Percentiles rank a stretch among this genome's conserved stretches.
phyloP scores from a whole-genome alignment of 495 filamentous ascomycete species.

The Xylona heveae region DNA sequence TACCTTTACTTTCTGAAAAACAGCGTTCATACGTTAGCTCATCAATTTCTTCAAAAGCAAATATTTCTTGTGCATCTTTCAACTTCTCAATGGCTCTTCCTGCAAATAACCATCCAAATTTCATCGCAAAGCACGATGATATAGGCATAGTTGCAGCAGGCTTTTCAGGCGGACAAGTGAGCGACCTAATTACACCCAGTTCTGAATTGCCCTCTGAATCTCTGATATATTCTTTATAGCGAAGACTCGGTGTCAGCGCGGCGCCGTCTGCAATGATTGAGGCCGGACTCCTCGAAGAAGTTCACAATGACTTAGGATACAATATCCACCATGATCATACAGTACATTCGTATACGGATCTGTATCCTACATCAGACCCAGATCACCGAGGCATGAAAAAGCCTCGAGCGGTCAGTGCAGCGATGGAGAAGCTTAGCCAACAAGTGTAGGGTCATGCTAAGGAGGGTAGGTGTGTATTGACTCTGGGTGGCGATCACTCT shows the following conservation, averaged over 20 bases:
- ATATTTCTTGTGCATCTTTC: too few relatives aligned
- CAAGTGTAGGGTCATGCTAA: slow-evolving; percentile 76
- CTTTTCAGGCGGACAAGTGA: slow-evolving; percentile 90
- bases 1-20: too few relatives aligned
- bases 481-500: slow-evolving; percentile 85
- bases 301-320: slow-evolving; percentile 70
- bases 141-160: slow-evolving; percentile 85
- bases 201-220: background rate
- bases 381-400: slow-evolving; percentile 82
- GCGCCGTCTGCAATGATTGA: slow-evolving; percentile 80
- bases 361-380: slow-evolving; percentile 52
- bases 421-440: slow-evolving; percentile 51
- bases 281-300: slow-evolving; percentile 62
- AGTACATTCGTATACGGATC: slow-evolving; percentile 62
- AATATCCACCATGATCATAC: slow-evolving; percentile 66
- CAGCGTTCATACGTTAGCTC: too few relatives aligned
- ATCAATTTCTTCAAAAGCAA: too few relatives aligned
- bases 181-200: slow-evolving; percentile 5
- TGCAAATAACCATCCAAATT: slow-evolving; percentile 55
- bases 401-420: slow-evolving; percentile 66
- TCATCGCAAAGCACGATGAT: slow-evolving; percentile 53
- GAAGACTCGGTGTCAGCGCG: slow-evolving; percentile 79
- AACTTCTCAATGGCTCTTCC: slow-evolving; percentile 52
- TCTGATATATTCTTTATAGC: slow-evolving; percentile 23
- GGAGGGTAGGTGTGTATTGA: slow-evolving; percentile 70